Conservation (phyloP, 1,284 basidiomycete genomes). For the Gomphus bonarii region DNA sequence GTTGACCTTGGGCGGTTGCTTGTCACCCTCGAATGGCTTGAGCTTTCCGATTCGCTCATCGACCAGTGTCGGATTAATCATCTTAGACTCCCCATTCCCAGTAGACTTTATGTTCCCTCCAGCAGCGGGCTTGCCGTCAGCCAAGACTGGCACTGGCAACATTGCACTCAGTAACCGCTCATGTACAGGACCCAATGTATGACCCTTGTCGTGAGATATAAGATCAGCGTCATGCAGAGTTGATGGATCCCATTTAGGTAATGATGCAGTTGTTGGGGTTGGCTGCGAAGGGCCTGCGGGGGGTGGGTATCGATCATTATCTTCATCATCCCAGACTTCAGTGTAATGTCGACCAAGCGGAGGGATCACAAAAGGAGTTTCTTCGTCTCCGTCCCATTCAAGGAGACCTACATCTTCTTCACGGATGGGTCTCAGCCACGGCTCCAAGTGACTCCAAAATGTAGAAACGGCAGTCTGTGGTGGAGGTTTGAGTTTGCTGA, state of each 20-base stretch:
- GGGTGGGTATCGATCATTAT: constrained; percentile 43
- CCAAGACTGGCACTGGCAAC: constrained; percentile 51
- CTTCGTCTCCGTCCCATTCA: constrained; percentile 78
- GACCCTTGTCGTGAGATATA: constrained; percentile 57
- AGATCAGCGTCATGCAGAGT: constrained; percentile 57
- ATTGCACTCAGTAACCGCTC: constrained; percentile 75
- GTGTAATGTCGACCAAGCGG: constrained; percentile 82
- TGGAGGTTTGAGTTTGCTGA: constrained; percentile 71
- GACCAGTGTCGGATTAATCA: constrained; percentile 42
- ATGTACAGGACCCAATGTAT: constrained; percentile 57
- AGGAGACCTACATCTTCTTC: constrained; percentile 90
- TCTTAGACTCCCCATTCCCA: not conserved
- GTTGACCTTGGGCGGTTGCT: constrained; percentile 23
- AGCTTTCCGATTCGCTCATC: constrained; percentile 35
- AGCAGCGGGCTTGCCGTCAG: constrained; percentile 35
- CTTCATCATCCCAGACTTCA: constrained; percentile 89
- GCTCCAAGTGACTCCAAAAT: constrained; percentile 79
- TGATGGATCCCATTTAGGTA: constrained; percentile 63
- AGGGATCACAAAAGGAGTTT: constrained; percentile 80
- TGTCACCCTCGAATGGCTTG: constrained; percentile 12
- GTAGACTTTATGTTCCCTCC: constrained; percentile 19
- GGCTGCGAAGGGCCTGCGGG: constrained; percentile 26
- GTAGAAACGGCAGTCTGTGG: constrained; percentile 56
- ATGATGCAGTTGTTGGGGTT: constrained; percentile 28
- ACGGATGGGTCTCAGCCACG: constrained; percentile 74